Percentiles rank a stretch among this genome's conserved stretches.
Evolutionary conservation across 345 rosid genomes (phyloP).

Genomic region (Euclidium syriacum): DNA sequence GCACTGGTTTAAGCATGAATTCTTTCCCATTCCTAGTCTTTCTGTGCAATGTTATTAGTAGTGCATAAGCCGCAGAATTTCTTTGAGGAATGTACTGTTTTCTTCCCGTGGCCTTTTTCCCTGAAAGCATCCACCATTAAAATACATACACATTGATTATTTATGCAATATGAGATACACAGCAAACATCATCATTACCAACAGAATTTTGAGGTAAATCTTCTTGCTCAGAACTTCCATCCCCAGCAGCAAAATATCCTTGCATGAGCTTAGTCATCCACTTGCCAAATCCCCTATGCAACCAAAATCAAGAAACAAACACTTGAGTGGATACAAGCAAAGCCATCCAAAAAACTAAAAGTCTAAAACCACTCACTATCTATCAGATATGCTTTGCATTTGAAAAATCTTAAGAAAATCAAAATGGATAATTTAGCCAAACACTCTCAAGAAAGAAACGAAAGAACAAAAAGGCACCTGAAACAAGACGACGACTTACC

Average conservation of each 20-base stretch:
- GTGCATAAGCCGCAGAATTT: conserved; percentile 82
- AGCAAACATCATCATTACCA: conserved; percentile 7
- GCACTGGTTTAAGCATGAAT: conserved; percentile 77
- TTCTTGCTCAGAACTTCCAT: conserved; percentile 53
- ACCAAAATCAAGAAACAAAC: conserved; percentile 15
- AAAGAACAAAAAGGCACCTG: neutral
- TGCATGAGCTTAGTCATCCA: conserved; percentile 70
- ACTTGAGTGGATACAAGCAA: neutral
- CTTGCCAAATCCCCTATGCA: conserved; percentile 83
- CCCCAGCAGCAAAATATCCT: conserved; percentile 49
- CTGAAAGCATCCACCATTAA: conserved; percentile 35
- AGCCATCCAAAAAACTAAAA: neutral
- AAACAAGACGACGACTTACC: conserved; percentile 5
- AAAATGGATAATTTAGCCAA: too few relatives aligned
- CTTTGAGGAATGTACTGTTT: conserved; percentile 68
- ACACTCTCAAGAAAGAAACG: too few relatives aligned
- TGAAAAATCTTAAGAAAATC: too few relatives aligned
- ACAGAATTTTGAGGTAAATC: conserved; percentile 39
- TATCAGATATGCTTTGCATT: neutral
- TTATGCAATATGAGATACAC: conserved; percentile 4
- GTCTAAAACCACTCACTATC: neutral
- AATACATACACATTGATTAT: neutral
- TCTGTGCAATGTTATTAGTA: conserved; percentile 75
- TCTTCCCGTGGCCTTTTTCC: conserved; percentile 40
- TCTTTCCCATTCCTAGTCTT: conserved; percentile 57